Evolutionary conservation across 2,329 filamentous ascomycete species (phyloP), one percentile per base, ranked within the genome.

Genomic region (Curvularia sp.): DNA sequence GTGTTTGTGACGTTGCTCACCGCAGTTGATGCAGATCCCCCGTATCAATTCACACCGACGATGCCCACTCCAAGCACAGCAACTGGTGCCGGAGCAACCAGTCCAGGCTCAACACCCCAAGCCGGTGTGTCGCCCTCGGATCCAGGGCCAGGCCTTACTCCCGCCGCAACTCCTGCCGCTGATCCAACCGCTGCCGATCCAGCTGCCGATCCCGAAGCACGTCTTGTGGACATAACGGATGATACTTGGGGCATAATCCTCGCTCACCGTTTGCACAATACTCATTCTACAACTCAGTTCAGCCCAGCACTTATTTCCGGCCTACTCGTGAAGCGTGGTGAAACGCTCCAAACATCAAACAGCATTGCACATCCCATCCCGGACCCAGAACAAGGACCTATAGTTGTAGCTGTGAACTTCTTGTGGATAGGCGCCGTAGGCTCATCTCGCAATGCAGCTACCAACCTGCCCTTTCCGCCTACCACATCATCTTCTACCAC

Each of bases 181-280:
- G 26, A 82, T 42, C 69, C 78, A 2, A 78, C 78, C 2, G 78
- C 81, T 35, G 41, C 51, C 0, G 87, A 66, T 78, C 83, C 47
- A 39, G 69, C 61, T 1, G 64, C 62, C 20, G 87, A 89, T 57
- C 81, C 82, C 1, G 90, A 93, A 57, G 86, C 89, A 0, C 85
- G 89, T 20, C 84, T 96, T 10, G 79, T 91, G 18, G 91, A 95
- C 69, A 77, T 86, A 1, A 88, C 87, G 0, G 91, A 95, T 67
- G 89, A 91, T 62, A 89, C 86, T 0, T 94, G 89, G 88, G 90
- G 88, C 20, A 85, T 90, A 5, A 81, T 95, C 15, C 83, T 91
- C 42, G 83, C 86, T 0, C 89, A 92, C 71, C 83, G 78, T n/a
- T 64, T 75, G 0, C 77, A 72, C 69, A 78, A 74, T 62, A 74